phyloP scores from a whole-genome alignment of 345 rosid genomes.

The Ceriops zippeliana region DNA sequence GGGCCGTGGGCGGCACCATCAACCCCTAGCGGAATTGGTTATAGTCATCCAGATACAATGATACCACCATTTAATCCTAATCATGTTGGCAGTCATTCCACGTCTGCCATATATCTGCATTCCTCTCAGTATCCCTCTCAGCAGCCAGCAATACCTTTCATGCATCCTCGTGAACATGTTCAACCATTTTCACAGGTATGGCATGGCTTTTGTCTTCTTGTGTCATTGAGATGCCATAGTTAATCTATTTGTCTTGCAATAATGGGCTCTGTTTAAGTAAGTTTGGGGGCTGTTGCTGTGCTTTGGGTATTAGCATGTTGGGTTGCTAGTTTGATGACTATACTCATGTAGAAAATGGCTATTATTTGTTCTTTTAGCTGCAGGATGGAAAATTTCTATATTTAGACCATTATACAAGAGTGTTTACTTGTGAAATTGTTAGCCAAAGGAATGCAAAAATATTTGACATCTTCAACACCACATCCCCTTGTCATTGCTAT shows the following conservation, averaged over 20 bases:
- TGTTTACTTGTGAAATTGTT: no score
- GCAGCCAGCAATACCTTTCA: conserved; percentile 60
- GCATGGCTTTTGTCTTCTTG: conserved; percentile 4
- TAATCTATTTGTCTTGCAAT: not conserved
- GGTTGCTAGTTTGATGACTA: no score
- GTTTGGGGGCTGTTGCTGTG: no score
- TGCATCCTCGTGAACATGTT: conserved; percentile 54
- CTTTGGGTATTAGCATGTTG: no score
- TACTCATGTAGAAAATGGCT: no score
- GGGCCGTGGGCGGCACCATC: conserved; percentile 53
- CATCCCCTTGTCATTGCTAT: no score
- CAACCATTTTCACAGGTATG: conserved; percentile 68
- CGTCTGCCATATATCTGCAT: conserved; percentile 53
- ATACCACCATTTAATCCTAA: conserved; percentile 57
- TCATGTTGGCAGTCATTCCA: conserved; percentile 50
- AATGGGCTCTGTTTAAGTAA: not conserved
- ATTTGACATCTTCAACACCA: no score
- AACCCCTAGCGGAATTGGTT: conserved; percentile 50
- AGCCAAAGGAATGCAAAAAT: no score
- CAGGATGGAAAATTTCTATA: no score
- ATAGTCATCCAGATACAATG: conserved; percentile 73
- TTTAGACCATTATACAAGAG: no score
- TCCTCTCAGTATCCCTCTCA: conserved; percentile 71
- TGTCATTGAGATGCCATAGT: not conserved
- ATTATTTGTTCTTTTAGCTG: no score